Base-by-base conservation (phyloP, 2,329 filamentous ascomycete species). In the Fusarium sp. region DNA sequence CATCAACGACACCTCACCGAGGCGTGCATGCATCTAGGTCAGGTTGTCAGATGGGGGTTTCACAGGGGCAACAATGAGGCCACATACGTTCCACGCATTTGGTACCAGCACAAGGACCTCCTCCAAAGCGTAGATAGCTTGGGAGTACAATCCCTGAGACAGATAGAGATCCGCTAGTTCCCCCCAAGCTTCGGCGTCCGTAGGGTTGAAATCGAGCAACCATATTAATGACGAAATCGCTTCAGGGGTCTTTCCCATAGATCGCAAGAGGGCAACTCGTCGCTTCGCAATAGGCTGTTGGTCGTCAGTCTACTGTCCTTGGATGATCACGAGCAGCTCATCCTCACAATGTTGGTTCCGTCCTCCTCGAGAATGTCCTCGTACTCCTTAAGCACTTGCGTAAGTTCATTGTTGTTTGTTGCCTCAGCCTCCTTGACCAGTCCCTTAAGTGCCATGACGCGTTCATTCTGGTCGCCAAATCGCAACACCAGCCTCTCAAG, bases 171-270 rank as follows among this genome's bases (percentile, higher is more conserved):
- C 95, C 63, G 94, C 91, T 76, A 98, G 87, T 85, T 99, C 97
- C 62, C 94, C 91, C 97, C 97, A 99, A 11, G 94, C 92, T 85
- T 99, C 97, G 7, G 93, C 92, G 84, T 99, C 97, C 2, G 94
- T 98, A 2, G 97, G 95, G 64, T 92, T 93, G 71, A 93, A 92
- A 80, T 97, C 93, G 56, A 99, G 86, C 31, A 98, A 88, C 66
- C 92, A 88, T 71, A 92, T 91, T 67, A 98, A 84, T 31, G 92
- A 91, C 35, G 90, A 85, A 52, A 95, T 93, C 1, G 97, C 94
- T 73, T 98, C 95, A 2, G 89, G 79, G 2, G 86, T 86, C 78
- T 91, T 91, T 33, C 91, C 92, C 82, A 97, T 88, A 31, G 92
- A 93, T 76, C 92, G 91, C 68, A 98, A 85, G 39, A 98, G 88